Evolutionary conservation across 2,329 filamentous ascomycete species (phyloP), one percentile per base, ranked within the genome.

Genomic region (Scedosporium aurantiacum): DNA sequence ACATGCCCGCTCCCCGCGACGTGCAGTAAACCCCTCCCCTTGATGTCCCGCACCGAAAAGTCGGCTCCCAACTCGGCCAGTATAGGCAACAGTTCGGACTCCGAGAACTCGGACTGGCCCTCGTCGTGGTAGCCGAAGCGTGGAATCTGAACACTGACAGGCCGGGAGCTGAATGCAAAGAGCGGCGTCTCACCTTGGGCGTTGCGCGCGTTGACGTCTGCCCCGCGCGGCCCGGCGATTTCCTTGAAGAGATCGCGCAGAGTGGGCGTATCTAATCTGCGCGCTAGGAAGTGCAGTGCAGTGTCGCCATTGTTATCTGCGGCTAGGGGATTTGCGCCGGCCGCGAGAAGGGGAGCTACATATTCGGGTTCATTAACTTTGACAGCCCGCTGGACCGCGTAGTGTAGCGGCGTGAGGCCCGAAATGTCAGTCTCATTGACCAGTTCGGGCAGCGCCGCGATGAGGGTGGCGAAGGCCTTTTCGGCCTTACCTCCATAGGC

Each of bases 1-100:
- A 63, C 62, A 5, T 63, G 58, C 28, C 64, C 64, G 4, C 27
- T 32, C 12, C 66, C 68, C 12, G 68, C 70, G n/a, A 67, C 61
- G 56, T 75, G 72, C 45, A 75, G 57, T 57, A 73, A 43, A 1
- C 67, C 66, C 47, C 67, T 63, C 0, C 72, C 71, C 2, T 57
- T 58, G 18, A 56, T 21, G 58, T 73, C 69, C 23, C 58, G 63
- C 3, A 61, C 69, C 2, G 45, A 60, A 16, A 71, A 69, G 61
- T 74, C 69, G 1, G 65, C 70, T 1, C 68, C 70, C 0, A 65
- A 21, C 14, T 63, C 59, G 12, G 64, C 57, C 5, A 70, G 58
- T 45, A 64, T 55, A 32, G 55, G 21, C 5, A 62, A n/a, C 6
- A 61, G 61, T 6, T 63, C 59, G 1, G 23, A 18, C 16, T 60